Evolutionary conservation across 2,329 filamentous ascomycete species (phyloP).

Genomic region (Zelopaecilomyces penicillatus): DNA sequence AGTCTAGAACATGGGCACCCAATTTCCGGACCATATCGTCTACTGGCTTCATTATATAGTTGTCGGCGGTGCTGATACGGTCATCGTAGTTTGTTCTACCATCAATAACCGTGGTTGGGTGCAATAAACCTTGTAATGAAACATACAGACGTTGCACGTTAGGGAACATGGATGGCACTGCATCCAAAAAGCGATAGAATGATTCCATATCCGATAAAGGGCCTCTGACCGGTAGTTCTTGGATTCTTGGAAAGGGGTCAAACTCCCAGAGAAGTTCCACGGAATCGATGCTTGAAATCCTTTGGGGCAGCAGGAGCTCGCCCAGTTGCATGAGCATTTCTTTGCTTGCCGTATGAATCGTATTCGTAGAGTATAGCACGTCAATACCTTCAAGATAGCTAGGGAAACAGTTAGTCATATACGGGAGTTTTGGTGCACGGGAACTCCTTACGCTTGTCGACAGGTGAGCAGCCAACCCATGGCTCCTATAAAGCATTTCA

Average conservation of each 20-base stretch:
- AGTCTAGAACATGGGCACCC: constrained; percentile 10
- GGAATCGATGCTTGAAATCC: constrained; percentile 13
- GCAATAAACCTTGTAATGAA: constrained; percentile 9
- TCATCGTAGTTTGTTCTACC: constrained; percentile 1
- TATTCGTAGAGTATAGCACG: constrained; percentile 22
- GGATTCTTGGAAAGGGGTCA: constrained; percentile 7
- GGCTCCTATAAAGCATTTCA: constrained; percentile 16
- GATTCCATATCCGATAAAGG: constrained; percentile 5
- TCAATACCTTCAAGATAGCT: constrained; percentile 22
- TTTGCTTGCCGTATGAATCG: constrained; percentile 15
- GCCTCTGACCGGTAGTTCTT: not conserved
- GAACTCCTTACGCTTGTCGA: constrained; percentile 17
- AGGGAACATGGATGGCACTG: constrained; percentile 11
- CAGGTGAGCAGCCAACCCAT: constrained; percentile 24
- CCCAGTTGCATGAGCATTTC: constrained; percentile 11
- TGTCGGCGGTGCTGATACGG: not conserved
- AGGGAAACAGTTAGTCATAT: not conserved
- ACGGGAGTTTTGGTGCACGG: not conserved
- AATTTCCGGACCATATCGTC: constrained; percentile 15
- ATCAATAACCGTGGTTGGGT: constrained; percentile 3
- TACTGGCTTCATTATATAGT: constrained; percentile 7
- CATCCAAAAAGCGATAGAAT: constrained; percentile 12
- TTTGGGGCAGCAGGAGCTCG: constrained; percentile 14
- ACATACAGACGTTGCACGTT: constrained; percentile 11
- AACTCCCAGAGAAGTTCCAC: constrained; percentile 19